A percentile compares a stretch with the other conserved stretches of the same genome.
These are phyloP conservation scores for Silene vulgaris DNA, from an alignment of 179 eudicot species.

Conservation along the genomic window DNA sequence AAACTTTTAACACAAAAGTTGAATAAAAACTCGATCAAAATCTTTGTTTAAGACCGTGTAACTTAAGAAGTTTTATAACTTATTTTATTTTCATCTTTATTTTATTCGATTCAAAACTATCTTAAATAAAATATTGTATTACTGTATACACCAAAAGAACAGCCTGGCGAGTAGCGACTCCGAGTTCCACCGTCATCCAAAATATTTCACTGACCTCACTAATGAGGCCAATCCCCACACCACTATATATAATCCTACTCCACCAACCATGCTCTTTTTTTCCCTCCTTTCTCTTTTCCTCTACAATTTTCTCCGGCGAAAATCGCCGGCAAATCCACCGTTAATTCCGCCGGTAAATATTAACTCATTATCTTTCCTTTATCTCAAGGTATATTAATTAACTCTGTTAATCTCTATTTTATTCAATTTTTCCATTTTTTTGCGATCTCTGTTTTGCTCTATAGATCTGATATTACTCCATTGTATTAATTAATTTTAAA, in stretches of 20 bases:
- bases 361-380: conserved; percentile 14
- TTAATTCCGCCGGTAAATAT: conserved; percentile 16
- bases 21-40: no score
- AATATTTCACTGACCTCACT: not conserved
- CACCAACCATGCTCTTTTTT: conserved; percentile 38
- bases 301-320: conserved; percentile 18
- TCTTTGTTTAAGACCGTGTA: no score
- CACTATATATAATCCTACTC: conserved; percentile 40
- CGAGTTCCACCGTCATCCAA: not conserved
- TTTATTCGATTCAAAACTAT: no score
- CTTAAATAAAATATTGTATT: no score
- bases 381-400: not conserved
- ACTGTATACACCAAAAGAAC: no score
- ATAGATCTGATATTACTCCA: conserved; percentile 33
- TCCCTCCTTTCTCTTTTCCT: conserved; percentile 31
- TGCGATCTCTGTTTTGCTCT: conserved; percentile 17
- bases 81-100: no score
- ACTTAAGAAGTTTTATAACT: no score
- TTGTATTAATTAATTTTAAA: not conserved
- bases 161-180: no score
- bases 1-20: no score
- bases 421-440: not conserved
- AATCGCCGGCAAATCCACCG: conserved; percentile 30
- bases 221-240: conserved; percentile 6
- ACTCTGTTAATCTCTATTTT: no score